Conservation (phyloP, 345 rosid genomes). For the Mercurialis annua region DNA sequence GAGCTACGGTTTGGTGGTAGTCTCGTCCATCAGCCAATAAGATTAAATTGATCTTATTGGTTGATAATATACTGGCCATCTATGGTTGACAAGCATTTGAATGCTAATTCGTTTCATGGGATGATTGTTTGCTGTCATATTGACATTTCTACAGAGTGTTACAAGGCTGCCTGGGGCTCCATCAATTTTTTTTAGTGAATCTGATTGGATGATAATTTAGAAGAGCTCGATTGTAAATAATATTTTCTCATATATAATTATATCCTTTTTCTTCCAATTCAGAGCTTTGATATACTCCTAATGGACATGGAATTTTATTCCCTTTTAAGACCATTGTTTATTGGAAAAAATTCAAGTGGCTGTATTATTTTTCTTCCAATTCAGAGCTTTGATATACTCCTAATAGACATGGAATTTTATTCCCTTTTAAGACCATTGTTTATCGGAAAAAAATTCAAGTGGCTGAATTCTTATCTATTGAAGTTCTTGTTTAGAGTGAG, state of each 20-base stretch:
- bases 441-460: not conserved
- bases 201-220: not conserved
- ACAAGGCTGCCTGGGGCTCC: not conserved
- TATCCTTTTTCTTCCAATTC: not conserved
- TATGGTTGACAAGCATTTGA: not conserved
- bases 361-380: not conserved
- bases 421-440: not conserved
- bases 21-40: not conserved
- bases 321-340: not conserved
- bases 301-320: not conserved
- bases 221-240: not conserved
- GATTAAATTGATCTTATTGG: not conserved
- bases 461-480: not conserved
- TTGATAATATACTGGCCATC: not conserved
- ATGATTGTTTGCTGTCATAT: not conserved
- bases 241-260: not conserved
- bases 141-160: not conserved
- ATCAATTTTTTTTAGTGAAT: not conserved
- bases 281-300: not conserved
- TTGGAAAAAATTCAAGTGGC: not conserved
- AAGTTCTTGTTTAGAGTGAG: not conserved
- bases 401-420: not conserved
- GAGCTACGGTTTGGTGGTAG: not conserved
- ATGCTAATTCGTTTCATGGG: not conserved
- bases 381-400: not conserved